Base-by-base conservation (phyloP, 306 rosid genomes). In the Cicer arietinum region DNA sequence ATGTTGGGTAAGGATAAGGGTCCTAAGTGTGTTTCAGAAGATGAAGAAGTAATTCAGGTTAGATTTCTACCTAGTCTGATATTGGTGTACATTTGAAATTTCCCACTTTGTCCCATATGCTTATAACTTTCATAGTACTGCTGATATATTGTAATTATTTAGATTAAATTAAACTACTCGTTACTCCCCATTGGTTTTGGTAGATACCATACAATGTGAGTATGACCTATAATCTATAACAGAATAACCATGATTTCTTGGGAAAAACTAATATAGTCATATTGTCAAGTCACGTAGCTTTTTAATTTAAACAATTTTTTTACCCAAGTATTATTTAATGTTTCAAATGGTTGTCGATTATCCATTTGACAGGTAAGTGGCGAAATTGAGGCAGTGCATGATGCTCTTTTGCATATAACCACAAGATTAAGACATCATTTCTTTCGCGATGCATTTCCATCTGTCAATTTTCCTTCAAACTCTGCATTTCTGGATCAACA, bases 31-130 rank as follows among this genome's bases (percentile, higher is more conserved):
- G 98, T 87, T 81, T 86, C 87, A 45, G 96, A 86, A 75, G 96
- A 95, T 39, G 99, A 92, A 84, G 97, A 91, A 88, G 91, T 92
- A 41, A 88, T 94, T 70, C 95, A 90, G 96, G 98, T 91, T 17
- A 39, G 57, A 30, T 54, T 68, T 74, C 72, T 78, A 67, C 51
- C n/a, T 14, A 72, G 67, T 42, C 48, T 69, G 13, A 18, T 42
- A 2, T 48, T 71, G 35, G 48, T 63, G 67, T 58, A 14, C 17
- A 69, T 40, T 74, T 77, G 25, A 54, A 81, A 56, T 50, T 48
- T 60, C n/a, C n/a, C 70, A 65, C n/a, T 39, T 54, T 43, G 11
- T 74, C 42, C 65, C 56, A 13, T 71, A 50, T 77, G 77, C 12
- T 25, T 54, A 16, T 82, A 71, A 14, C 37, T 74, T 71, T 25